Conservation (phyloP, 1,284 basidiomycete genomes). For the Inonotus obliquus region DNA sequence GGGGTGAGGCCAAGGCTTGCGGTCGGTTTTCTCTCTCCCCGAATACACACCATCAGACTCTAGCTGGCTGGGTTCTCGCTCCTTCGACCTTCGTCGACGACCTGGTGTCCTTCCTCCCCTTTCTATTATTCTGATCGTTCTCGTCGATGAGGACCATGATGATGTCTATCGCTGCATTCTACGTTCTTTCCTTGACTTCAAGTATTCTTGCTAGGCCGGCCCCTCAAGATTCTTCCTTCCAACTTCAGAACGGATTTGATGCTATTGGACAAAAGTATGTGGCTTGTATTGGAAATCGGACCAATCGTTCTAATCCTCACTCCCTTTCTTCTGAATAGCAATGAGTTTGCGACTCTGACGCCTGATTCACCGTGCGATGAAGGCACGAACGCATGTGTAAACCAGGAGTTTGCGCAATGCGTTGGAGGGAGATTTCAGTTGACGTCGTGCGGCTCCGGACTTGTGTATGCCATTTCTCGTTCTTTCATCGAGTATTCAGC, state of each 20-base stretch:
- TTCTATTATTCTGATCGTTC: background rate
- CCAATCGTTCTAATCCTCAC: background rate
- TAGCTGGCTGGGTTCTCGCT: constrained; percentile 7
- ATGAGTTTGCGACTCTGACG: constrained; percentile 26
- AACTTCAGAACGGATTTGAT: constrained; percentile 46
- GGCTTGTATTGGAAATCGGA: background rate
- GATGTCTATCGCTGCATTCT: constrained; percentile 13
- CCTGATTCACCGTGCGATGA: constrained; percentile 32
- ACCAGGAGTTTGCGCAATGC: constrained; percentile 36
- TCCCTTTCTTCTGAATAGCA: background rate
- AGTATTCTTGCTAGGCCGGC: constrained; percentile 35
- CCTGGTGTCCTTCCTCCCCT: constrained; percentile 12
- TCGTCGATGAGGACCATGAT: constrained; percentile 4
- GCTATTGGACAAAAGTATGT: constrained; percentile 50
- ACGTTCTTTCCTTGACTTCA: constrained; percentile 25
- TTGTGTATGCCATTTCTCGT: constrained; percentile 33
- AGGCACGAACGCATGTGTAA: constrained; percentile 36
- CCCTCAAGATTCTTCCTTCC: constrained; percentile 32
- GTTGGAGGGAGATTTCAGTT: constrained; percentile 33
- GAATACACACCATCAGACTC: background rate
- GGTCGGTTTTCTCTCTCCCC: background rate
- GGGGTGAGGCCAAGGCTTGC: background rate
- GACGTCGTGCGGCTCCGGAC: constrained; percentile 31
- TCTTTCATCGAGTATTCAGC: constrained; percentile 4
- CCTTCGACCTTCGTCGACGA: background rate